Conservation (phyloP, 306 rosid species). For the Acmispon strigosus region DNA sequence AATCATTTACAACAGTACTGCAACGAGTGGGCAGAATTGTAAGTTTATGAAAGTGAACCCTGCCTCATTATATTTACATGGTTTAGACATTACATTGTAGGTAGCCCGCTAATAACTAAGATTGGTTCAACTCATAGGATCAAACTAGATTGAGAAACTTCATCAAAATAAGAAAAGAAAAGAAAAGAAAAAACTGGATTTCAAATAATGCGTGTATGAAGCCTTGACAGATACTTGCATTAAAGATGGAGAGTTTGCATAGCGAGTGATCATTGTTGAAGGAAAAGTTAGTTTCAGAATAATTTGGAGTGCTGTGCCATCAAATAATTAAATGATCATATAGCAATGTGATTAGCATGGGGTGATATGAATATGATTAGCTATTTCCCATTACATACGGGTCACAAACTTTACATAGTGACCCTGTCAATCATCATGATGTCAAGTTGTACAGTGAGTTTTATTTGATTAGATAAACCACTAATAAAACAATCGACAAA, state of each 20-base stretch:
- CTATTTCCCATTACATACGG: neutral
- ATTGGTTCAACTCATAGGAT: neutral
- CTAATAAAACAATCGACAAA: neutral
- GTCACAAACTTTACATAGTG: neutral
- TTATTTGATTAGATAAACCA: constrained; percentile 15
- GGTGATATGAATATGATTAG: too few relatives aligned
- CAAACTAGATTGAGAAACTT: neutral
- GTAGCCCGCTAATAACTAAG: neutral
- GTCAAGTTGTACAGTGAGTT: constrained; percentile 15
- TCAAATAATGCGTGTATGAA: too few relatives aligned
- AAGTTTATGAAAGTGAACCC: constrained; percentile 22
- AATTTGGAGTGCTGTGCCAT: neutral
- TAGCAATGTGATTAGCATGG: neutral
- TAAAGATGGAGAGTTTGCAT: too few relatives aligned
- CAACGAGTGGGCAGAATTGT: constrained; percentile 26
- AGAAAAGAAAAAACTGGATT: too few relatives aligned
- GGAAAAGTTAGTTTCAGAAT: too few relatives aligned
- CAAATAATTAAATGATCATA: neutral
- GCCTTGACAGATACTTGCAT: too few relatives aligned
- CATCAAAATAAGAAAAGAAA: too few relatives aligned
- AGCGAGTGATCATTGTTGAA: too few relatives aligned
- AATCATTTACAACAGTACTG: neutral
- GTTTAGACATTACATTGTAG: neutral
- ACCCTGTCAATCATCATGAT: constrained; percentile 9
- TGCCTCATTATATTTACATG: constrained; percentile 9